Evolutionary conservation across 305 asterid species (phyloP).

Genomic region (Monarda citriodora): DNA sequence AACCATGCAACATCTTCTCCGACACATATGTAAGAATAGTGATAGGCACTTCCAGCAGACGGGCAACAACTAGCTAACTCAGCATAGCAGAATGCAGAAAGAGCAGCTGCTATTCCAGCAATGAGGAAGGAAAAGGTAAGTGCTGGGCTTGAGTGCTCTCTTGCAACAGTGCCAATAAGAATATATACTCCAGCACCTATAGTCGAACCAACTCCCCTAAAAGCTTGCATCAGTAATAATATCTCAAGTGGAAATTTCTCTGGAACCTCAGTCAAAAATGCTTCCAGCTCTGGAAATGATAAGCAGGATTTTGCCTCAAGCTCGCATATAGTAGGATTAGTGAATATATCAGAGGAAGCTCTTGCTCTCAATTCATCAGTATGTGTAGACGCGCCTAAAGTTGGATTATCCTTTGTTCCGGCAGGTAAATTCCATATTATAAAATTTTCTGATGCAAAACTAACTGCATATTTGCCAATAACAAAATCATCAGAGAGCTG

Average conservation of each 20-base stretch:
- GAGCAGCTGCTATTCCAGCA: slow-evolving; percentile 99
- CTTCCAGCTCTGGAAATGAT: slow-evolving; percentile 41
- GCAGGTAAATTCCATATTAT: slow-evolving; percentile 77
- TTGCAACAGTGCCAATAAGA: slow-evolving; percentile 97
- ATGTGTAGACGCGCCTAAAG: slow-evolving; percentile 21
- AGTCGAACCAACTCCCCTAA: slow-evolving; percentile 85
- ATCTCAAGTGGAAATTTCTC: slow-evolving; percentile 44
- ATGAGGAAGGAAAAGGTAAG: slow-evolving; percentile 87
- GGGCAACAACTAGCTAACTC: slow-evolving; percentile 97
- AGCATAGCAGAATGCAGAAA: slow-evolving; percentile 96
- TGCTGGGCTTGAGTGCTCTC: slow-evolving; percentile 98
- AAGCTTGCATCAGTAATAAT: slow-evolving; percentile 48
- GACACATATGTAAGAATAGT: slow-evolving; percentile 90
- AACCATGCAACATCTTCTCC: slow-evolving; percentile 99
- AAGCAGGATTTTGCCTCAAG: slow-evolving; percentile 24
- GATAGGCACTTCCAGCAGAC: slow-evolving; percentile 99
- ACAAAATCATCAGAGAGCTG: slow-evolving; percentile 39
- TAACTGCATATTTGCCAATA: slow-evolving; percentile 66
- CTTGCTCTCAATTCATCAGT: slow-evolving; percentile 18
- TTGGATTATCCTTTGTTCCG: slow-evolving; percentile 57
- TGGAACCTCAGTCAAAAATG: slow-evolving; percentile 53
- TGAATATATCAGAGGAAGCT: slow-evolving; percentile 29
- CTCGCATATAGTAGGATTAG: slow-evolving; percentile 22
- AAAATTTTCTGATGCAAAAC: slow-evolving; percentile 90
- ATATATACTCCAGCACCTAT: slow-evolving; percentile 98